Conservation (phyloP, 2,329 filamentous ascomycete genomes). For the Sporothrix euskadiensis region DNA sequence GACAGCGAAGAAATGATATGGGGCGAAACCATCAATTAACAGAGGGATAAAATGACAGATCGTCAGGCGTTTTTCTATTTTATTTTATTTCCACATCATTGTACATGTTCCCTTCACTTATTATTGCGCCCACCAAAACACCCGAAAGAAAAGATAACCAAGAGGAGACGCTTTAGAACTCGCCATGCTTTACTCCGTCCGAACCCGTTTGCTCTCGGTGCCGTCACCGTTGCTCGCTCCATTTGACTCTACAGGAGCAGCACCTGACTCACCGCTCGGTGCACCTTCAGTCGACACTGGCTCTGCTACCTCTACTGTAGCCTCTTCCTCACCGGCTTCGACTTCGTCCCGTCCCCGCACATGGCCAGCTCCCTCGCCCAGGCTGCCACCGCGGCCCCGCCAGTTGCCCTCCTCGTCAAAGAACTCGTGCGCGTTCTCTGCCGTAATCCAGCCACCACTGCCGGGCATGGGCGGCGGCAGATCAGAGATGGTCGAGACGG, state of each 20-base stretch:
- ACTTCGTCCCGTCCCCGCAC: constrained; percentile 56
- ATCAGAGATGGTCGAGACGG: constrained; percentile 50
- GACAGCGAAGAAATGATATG: too few species aligned
- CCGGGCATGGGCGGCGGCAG: constrained; percentile 70
- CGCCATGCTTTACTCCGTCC: constrained; percentile 44
- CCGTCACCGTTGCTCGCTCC: constrained; percentile 41
- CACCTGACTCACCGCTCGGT: not conserved
- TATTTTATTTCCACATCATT: not conserved
- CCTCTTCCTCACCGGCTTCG: constrained; percentile 44
- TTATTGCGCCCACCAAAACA: not conserved
- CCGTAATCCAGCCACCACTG: constrained; percentile 82
- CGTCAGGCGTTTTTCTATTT: not conserved
- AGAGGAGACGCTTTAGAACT: not conserved
- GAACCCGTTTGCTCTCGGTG: constrained; percentile 51
- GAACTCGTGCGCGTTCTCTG: constrained; percentile 83
- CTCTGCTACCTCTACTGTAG: constrained; percentile 31
- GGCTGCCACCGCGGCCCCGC: constrained; percentile 56
- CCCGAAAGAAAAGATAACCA: not conserved
- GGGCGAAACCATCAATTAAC: not conserved
- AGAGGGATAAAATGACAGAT: not conserved
- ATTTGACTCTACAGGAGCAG: not conserved
- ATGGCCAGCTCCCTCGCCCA: constrained; percentile 66
- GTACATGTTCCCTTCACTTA: not conserved
- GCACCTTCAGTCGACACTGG: constrained; percentile 26
- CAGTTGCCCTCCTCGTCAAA: constrained; percentile 81